Evolutionary conservation across 495 filamentous ascomycete genomes (phyloP).

Genomic region (Hypoxylon fragiforme): DNA sequence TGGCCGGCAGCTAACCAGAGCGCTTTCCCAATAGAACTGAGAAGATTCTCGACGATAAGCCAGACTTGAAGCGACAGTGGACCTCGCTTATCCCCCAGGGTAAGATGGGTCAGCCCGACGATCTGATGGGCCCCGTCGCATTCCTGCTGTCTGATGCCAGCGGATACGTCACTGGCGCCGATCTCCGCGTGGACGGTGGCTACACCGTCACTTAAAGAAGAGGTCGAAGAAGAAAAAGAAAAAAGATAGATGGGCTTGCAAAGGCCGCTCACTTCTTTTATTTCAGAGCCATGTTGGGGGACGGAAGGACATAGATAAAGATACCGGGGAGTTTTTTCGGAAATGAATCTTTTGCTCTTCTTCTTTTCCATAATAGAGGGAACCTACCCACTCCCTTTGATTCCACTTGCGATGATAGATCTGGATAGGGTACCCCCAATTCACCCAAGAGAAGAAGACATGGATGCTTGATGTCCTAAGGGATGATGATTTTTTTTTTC

Average conservation of each 20-base stretch:
- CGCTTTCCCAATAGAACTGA: slow-evolving; percentile 67
- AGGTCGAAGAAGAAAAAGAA: background rate
- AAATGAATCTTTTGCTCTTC: background rate
- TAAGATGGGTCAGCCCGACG: slow-evolving; percentile 88
- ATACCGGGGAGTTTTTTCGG: background rate
- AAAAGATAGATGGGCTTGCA: background rate
- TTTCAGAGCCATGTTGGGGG: slow-evolving; percentile 6
- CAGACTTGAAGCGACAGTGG: slow-evolving; percentile 84
- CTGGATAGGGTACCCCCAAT: background rate
- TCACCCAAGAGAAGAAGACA: background rate
- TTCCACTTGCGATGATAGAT: background rate
- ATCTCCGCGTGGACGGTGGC: slow-evolving; percentile 87
- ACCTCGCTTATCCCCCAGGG: slow-evolving; percentile 87
- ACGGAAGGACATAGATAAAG: background rate
- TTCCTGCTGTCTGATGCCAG: slow-evolving; percentile 88
- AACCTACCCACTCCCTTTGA: background rate
- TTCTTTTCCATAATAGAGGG: background rate
- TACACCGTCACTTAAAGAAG: slow-evolving; percentile 76
- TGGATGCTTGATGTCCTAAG: background rate
- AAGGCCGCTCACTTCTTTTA: background rate
- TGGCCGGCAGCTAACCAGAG: slow-evolving; percentile 8
- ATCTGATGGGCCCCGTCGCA: slow-evolving; percentile 90
- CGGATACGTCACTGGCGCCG: slow-evolving; percentile 85
- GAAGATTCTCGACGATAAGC: slow-evolving; percentile 92
- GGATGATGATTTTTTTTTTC: too few species aligned